Conservation (phyloP, 768 basidiomycete genomes). For the Strobilomyces confusus region DNA sequence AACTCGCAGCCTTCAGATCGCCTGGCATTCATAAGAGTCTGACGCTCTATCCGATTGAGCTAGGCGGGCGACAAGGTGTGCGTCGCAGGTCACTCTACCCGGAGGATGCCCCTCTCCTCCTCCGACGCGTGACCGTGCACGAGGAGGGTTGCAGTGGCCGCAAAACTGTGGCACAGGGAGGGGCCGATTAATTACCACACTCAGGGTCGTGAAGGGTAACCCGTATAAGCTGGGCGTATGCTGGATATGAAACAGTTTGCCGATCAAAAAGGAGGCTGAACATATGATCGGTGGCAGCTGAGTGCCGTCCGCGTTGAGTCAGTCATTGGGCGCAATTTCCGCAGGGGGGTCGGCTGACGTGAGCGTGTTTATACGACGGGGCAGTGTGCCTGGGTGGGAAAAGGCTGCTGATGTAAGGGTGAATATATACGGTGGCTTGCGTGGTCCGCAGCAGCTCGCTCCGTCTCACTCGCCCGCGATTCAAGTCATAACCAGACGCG, state of each 20-base stretch:
- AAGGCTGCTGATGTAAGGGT: conserved; percentile 31
- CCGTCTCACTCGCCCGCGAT: not conserved
- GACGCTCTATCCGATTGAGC: conserved; percentile 68
- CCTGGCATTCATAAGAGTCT: conserved; percentile 54
- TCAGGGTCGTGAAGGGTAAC: conserved; percentile 21
- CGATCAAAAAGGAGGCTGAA: conserved; percentile 22
- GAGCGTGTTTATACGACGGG: conserved; percentile 11
- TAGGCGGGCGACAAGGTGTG: conserved; percentile 43
- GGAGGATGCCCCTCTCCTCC: too few species aligned
- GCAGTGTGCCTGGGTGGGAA: conserved; percentile 32
- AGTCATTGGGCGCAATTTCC: conserved; percentile 10
- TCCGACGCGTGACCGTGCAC: not conserved
- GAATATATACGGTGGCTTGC: conserved; percentile 32
- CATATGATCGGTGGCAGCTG: conserved; percentile 24
- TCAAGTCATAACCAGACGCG: conserved; percentile 16
- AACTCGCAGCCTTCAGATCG: conserved; percentile 62
- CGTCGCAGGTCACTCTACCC: too few species aligned
- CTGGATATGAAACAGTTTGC: conserved; percentile 7
- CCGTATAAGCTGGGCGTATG: too few species aligned
- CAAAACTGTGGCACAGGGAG: conserved; percentile 22
- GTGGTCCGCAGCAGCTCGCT: conserved; percentile 31
- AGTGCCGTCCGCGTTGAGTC: conserved; percentile 11
- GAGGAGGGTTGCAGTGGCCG: conserved; percentile 15
- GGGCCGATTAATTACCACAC: conserved; percentile 8
- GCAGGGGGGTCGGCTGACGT: conserved; percentile 18